These are phyloP conservation scores for Didymella segeticola DNA, from an alignment of 2,329 filamentous ascomycete genomes.

Conservation along the genomic window DNA sequence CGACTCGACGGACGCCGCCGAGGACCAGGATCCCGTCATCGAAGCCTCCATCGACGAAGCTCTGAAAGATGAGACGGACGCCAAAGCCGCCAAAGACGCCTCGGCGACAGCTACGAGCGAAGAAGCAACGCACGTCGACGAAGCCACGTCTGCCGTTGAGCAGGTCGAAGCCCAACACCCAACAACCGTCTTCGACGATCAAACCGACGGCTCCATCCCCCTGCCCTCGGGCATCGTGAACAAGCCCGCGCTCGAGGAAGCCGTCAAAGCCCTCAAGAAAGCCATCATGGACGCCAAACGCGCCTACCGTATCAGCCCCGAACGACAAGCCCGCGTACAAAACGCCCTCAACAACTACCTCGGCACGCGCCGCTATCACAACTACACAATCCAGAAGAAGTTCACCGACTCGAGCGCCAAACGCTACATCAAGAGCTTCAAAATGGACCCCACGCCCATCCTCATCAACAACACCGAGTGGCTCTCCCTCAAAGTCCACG, in stretches of 20 bases:
- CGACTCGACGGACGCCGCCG: constrained; percentile 37
- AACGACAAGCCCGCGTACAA: constrained; percentile 77
- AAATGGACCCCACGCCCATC: constrained; percentile 69
- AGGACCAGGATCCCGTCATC: constrained; percentile 41
- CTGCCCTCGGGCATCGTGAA: constrained; percentile 37
- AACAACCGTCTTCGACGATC: constrained; percentile 30
- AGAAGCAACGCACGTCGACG: constrained; percentile 7
- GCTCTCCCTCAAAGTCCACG: constrained; percentile 94
- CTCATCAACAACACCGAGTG: constrained; percentile 92
- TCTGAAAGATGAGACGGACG: constrained; percentile 13
- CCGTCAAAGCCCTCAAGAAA: constrained; percentile 68
- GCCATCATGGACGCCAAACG: constrained; percentile 85
- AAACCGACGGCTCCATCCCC: constrained; percentile 39
- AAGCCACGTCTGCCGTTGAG: constrained; percentile 35
- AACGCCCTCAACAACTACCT: constrained; percentile 75
- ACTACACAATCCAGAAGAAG: constrained; percentile 93
- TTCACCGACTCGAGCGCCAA: constrained; percentile 83
- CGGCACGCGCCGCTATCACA: constrained; percentile 93
- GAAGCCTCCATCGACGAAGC: constrained; percentile 37
- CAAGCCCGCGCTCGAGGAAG: constrained; percentile 49
- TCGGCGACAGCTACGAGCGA: constrained; percentile 5
- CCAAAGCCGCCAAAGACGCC: constrained; percentile 9
- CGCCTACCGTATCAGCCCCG: constrained; percentile 77
- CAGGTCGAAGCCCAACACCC: constrained; percentile 37
- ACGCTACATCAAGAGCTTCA: constrained; percentile 91